Evolutionary conservation across 1,284 basidiomycete species (phyloP).

Genomic region (Fomitiporia mediterranea): DNA sequence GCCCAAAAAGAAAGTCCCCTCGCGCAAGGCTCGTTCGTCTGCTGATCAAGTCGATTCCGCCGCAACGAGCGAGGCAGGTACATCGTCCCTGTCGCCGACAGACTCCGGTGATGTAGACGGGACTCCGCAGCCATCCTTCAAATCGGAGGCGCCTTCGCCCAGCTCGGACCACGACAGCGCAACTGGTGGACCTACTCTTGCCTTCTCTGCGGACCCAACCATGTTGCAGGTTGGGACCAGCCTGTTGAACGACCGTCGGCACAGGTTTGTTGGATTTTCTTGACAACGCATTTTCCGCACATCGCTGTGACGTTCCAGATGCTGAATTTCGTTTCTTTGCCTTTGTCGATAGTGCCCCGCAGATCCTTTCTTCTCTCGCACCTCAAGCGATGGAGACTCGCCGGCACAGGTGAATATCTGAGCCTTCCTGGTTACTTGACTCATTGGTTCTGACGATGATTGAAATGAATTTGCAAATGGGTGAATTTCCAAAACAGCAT

Average conservation of each 20-base stretch:
- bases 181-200: neutral
- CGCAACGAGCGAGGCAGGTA: slow-evolving; percentile 9
- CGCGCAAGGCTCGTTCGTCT: slow-evolving; percentile 8
- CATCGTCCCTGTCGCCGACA: slow-evolving; percentile 10
- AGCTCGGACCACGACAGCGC: neutral
- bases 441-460: neutral
- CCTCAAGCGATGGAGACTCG: slow-evolving; percentile 4
- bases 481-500: neutral
- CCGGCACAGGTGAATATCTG: slow-evolving; percentile 8
- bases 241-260: slow-evolving; percentile 14
- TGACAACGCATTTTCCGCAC: slow-evolving; percentile 1
- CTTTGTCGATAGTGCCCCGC: slow-evolving; percentile 6
- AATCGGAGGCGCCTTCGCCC: neutral
- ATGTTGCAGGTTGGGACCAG: slow-evolving; percentile 3
- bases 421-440: neutral
- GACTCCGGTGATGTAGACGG: neutral
- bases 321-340: neutral
- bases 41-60: slow-evolving; percentile 8
- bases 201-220: slow-evolving; percentile 6
- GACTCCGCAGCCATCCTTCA: slow-evolving; percentile 7
- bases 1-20: slow-evolving; percentile 21
- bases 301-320: neutral
- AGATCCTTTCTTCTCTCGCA: neutral
- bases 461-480: neutral
- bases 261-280: slow-evolving; percentile 13